phyloP scores from a whole-genome alignment of 129 eudicot genomes.

The Smallanthus sonchifolius region DNA sequence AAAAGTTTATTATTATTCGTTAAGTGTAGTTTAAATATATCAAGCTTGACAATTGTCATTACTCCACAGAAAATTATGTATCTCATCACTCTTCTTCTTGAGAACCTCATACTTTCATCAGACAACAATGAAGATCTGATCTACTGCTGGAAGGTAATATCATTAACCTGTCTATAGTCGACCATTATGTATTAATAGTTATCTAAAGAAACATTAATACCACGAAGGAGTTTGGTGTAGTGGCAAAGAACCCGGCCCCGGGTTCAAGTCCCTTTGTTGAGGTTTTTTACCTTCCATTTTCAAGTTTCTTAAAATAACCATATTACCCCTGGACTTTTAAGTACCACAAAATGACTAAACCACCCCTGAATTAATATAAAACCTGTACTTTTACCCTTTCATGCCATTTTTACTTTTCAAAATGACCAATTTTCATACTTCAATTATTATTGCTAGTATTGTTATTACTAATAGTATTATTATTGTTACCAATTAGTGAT shows the following conservation, averaged over 20 bases:
- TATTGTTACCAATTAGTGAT: background rate
- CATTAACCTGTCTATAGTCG: background rate
- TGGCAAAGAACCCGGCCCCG: background rate
- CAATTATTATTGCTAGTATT: background rate
- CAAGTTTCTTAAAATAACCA: background rate
- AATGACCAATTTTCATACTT: background rate
- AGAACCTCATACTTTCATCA: conserved; percentile 86
- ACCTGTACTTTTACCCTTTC: background rate
- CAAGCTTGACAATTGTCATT: conserved; percentile 4
- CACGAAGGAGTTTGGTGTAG: background rate
- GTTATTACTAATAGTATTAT: background rate
- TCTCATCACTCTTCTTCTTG: conserved; percentile 85
- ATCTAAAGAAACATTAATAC: background rate
- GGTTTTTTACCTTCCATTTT: background rate
- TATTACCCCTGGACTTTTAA: background rate
- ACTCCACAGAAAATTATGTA: conserved; percentile 77
- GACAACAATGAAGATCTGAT: conserved; percentile 88
- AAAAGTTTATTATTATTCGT: background rate
- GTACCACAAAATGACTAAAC: background rate
- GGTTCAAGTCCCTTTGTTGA: background rate
- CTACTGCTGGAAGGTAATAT: conserved; percentile 88
- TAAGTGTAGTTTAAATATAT: background rate
- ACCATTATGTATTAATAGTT: background rate
- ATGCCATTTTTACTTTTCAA: background rate
- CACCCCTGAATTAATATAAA: background rate